These are phyloP conservation scores for Arabidopsis suecica DNA, from an alignment of 345 rosid species.

Conservation along the genomic window DNA sequence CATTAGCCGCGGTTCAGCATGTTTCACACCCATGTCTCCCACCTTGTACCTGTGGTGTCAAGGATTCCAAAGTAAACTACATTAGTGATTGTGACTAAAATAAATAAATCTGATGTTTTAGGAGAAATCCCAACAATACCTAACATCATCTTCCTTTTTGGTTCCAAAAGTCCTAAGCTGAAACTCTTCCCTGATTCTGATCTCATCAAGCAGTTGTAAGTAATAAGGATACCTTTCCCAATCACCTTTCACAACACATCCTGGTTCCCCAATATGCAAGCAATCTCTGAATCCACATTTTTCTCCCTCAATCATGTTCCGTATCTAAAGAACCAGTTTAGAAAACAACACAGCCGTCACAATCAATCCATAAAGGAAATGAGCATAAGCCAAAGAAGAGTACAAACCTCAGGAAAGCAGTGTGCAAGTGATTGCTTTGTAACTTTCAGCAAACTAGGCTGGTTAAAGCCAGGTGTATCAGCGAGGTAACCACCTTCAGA, in stretches of 20 bases:
- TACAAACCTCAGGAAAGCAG: slow-evolving; percentile 85
- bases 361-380: not conserved
- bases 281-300: slow-evolving; percentile 83
- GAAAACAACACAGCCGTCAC: not conserved
- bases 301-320: slow-evolving; percentile 52
- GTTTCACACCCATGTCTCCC: slow-evolving; percentile 79
- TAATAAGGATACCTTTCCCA: slow-evolving; percentile 90
- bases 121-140: slow-evolving; percentile 47
- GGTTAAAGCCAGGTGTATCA: slow-evolving; percentile 97
- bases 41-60: slow-evolving; percentile 68
- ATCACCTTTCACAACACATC: slow-evolving; percentile 75
- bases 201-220: slow-evolving; percentile 86
- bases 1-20: slow-evolving; percentile 83
- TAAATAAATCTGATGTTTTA: not conserved
- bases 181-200: slow-evolving; percentile 85
- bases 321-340: slow-evolving; percentile 49
- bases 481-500: slow-evolving; percentile 84
- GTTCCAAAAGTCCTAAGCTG: slow-evolving; percentile 90
- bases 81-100: not conserved
- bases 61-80: not conserved
- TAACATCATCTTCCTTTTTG: slow-evolving; percentile 82
- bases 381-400: not conserved
- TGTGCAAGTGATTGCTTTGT: slow-evolving; percentile 85
- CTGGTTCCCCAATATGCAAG: slow-evolving; percentile 87
- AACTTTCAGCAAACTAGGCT: slow-evolving; percentile 88